Conservation (phyloP, 1,139 yeast species). For the Suhomyces maxii region DNA sequence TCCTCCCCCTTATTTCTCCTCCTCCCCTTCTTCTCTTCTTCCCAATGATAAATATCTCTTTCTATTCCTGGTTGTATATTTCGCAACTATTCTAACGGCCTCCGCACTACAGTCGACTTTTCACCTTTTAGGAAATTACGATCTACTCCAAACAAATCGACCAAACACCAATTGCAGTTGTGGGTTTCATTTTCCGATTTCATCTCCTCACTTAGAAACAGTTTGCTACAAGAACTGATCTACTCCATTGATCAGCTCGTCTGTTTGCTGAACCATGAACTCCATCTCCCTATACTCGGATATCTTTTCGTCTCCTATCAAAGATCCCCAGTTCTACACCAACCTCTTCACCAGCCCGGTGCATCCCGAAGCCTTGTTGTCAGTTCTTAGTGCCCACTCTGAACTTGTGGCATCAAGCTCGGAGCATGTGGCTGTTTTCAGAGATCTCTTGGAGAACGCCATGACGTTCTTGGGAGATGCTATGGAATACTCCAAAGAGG, state of each 20-base stretch:
- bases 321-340: slow-evolving; percentile 25
- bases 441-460: slow-evolving; percentile 24
- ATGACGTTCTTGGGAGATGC: slow-evolving; percentile 21
- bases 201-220: no score
- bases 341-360: slow-evolving; percentile 30
- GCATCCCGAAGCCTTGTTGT: slow-evolving; percentile 24
- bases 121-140: no score
- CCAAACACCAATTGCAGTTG: no score
- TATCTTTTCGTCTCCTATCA: slow-evolving; percentile 23
- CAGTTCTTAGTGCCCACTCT: slow-evolving; percentile 25
- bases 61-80: no score
- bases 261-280: background rate
- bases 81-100: no score
- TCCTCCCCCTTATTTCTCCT: background rate
- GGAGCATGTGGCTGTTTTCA: slow-evolving; percentile 15
- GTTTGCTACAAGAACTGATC: no score
- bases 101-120: no score
- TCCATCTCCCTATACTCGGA: slow-evolving; percentile 21
- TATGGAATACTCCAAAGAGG: slow-evolving; percentile 12
- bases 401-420: slow-evolving; percentile 13
- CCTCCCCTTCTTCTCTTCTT: background rate
- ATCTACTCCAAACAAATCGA: no score
- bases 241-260: background rate
- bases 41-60: background rate
- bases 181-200: no score